Base-by-base conservation (phyloP, 1,139 yeast species). In the Nakaseomyces nivariensis region DNA sequence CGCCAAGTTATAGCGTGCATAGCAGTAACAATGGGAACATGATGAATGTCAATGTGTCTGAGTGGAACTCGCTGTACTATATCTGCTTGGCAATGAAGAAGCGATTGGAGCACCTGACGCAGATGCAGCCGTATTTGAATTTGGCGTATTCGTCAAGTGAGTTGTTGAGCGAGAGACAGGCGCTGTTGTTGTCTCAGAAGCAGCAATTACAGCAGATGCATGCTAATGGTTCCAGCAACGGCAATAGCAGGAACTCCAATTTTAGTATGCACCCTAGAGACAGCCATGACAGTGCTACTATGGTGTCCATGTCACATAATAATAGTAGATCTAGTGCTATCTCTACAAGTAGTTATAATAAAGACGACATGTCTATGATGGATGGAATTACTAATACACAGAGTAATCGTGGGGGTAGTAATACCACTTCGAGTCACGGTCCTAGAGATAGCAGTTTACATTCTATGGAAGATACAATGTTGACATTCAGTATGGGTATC, bases 401-500 rank as follows among this genome's bases (percentile, higher is more conserved):
- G n/a, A 49, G 56, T 51, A 45, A 56, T 58, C 36, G 59, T 52
- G 36, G n/a, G 7, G 36, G 36, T 8, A 33, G 36, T 4, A 33
- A n/a, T n/a, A 33, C 36, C 13, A 33, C 13, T 7, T 29, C 32
- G 7, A 7, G 10, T 29, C 10, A n/a, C 10, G 36, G 36, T 33
- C n/a, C 60, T 4, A 47, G 56, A 10, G 50, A 56, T 51, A 49
- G 13, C 58, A 34, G 59, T 53, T 50, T 67, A 66, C 47, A 60
- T 55, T 17, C 64, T 31, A 60, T 60, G 60, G 65, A 61, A 46
- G 66, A 62, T 47, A 61, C 67, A 2, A 43, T 64, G n/a, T 50
- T 64, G 42, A 84, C 92, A 0, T 84, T 81, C 66, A 77, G 86
- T 33, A 84, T 87, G 43, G 94, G 94, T 29, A 82, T 82, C 22